Conservation (phyloP, 768 basidiomycete species). For the Coprinellus micaceus region DNA sequence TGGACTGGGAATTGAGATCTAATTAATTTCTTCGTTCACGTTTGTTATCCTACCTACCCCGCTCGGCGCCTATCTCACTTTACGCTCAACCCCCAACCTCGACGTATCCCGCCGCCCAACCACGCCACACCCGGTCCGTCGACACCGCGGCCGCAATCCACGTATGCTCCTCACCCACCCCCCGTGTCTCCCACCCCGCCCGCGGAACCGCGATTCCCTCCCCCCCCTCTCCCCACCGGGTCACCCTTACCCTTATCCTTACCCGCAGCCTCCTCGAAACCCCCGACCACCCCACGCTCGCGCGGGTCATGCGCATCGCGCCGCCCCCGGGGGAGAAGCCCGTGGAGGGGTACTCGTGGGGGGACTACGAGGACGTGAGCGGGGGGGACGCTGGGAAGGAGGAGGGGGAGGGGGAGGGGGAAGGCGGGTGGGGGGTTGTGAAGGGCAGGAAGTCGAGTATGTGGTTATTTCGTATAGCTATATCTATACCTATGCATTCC, state of each 20-base stretch:
- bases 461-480: conserved; percentile 11
- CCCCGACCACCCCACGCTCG: conserved; percentile 48
- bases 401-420: conserved; percentile 32
- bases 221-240: neutral
- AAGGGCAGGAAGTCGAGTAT: conserved; percentile 49
- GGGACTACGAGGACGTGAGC: conserved; percentile 68
- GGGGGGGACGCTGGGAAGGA: conserved; percentile 49
- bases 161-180: neutral
- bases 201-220: no score
- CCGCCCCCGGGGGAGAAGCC: conserved; percentile 56
- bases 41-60: neutral
- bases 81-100: no score
- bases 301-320: conserved; percentile 70
- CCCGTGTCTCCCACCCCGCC: no score
- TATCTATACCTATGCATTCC: neutral
- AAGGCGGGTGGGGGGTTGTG: conserved; percentile 80
- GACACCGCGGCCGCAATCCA: neutral
- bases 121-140: neutral
- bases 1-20: neutral
- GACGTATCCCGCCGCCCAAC: no score
- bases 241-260: conserved; percentile 7
- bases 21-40: neutral
- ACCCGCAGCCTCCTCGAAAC: conserved; percentile 57
- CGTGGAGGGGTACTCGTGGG: conserved; percentile 68
- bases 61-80: no score